Conservation (phyloP, 2,329 filamentous ascomycete species). For the Diplodia sapinea region DNA sequence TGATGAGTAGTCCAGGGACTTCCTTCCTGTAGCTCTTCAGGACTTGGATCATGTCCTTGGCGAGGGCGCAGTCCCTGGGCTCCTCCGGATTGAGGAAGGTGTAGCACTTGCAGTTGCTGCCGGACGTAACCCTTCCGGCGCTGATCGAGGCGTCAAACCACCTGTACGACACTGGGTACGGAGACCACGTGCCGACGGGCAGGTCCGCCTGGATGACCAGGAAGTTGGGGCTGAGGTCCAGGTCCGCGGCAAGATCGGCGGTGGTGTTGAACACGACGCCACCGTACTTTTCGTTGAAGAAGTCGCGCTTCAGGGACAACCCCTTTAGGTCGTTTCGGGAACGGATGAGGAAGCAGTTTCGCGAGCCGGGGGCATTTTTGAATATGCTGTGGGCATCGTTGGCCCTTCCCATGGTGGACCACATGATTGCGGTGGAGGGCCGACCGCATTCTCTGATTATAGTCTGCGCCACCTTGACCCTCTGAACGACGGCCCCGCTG, state of each 20-base stretch:
- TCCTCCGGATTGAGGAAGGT: background rate
- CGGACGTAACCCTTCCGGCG: background rate
- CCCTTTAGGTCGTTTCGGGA: background rate
- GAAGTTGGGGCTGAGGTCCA: background rate
- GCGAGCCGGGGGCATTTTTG: no score
- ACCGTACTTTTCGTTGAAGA: no score
- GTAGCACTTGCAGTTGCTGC: no score
- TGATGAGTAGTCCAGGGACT: background rate
- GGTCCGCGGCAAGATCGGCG: background rate
- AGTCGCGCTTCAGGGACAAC: no score
- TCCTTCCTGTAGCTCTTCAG: background rate
- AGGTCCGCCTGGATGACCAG: background rate
- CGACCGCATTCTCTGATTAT: background rate
- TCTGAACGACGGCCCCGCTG: background rate
- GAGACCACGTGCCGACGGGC: background rate
- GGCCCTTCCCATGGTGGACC: no score
- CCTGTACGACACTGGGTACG: background rate
- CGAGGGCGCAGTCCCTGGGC: background rate
- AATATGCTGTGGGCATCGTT: no score
- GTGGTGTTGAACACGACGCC: background rate
- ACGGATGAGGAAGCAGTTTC: no score
- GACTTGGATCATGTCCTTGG: background rate
- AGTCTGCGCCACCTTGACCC: no score
- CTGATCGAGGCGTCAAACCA: background rate
- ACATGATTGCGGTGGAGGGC: no score